Evolutionary conservation across 1,139 yeast genomes (phyloP).

Genomic region (Nematodospora anomalae): DNA sequence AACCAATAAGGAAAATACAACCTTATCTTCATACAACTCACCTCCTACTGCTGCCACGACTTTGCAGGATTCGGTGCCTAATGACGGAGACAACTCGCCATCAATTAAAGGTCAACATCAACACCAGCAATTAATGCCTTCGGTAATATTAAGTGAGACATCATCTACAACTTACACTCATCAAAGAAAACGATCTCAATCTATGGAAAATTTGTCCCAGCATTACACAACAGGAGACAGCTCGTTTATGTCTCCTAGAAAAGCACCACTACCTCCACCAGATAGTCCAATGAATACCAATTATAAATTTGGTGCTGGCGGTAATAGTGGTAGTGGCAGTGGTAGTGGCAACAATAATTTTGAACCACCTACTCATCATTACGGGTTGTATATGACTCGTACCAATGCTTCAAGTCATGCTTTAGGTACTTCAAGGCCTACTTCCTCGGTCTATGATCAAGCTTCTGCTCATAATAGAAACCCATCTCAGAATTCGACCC

Average conservation of each 20-base stretch:
- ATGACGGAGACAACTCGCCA: constrained; percentile 9
- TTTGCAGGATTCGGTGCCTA: constrained; percentile 6
- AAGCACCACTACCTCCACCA: constrained; percentile 46
- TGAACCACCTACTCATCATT: constrained; percentile 10
- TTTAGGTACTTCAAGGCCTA: constrained; percentile 29
- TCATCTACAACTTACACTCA: constrained; percentile 6
- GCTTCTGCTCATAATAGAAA: constrained; percentile 31
- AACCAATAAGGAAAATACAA: constrained; percentile 11
- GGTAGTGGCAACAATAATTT: constrained; percentile 12
- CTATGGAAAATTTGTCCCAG: constrained; percentile 46
- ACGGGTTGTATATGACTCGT: constrained; percentile 25
- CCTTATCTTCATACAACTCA: constrained; percentile 9
- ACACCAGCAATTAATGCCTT: constrained; percentile 16
- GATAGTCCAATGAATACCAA: constrained; percentile 23
- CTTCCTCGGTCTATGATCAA: constrained; percentile 46
- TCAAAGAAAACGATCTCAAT: constrained; percentile 29
- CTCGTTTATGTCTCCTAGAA: constrained; percentile 56
- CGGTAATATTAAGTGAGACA: constrained; percentile 14
- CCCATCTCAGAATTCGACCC: constrained; percentile 21
- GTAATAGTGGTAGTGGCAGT: constrained; percentile 11
- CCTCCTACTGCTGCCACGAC: constrained; percentile 16
- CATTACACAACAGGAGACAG: constrained; percentile 7
- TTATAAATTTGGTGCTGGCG: constrained; percentile 28
- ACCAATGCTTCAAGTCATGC: constrained; percentile 26
- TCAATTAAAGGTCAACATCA: constrained; percentile 1